A percentile compares a stretch with the other conserved stretches of the same genome.
Evolutionary conservation across 1,284 basidiomycete genomes (phyloP).

Genomic region (Pisolithus thermaeus): DNA sequence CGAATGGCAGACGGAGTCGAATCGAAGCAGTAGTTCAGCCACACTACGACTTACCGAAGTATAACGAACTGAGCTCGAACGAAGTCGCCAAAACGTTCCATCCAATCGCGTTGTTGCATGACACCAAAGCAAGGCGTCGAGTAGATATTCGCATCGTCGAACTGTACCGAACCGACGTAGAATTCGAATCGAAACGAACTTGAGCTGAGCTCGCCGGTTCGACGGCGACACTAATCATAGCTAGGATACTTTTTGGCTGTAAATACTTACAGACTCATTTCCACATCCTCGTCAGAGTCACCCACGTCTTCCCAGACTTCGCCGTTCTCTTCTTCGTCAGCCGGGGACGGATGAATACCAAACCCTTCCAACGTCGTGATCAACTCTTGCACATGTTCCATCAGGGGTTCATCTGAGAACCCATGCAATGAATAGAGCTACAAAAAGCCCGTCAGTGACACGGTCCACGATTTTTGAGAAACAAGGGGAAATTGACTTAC

Average conservation of each 20-base stretch:
- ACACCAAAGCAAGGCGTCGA: too few relatives aligned
- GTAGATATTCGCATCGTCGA: too few relatives aligned
- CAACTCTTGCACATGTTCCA: conserved; percentile 75
- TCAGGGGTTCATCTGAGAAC: conserved; percentile 74
- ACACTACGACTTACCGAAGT: too few relatives aligned
- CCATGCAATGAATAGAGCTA: conserved; percentile 71
- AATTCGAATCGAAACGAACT: too few relatives aligned
- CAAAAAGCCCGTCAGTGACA: conserved; percentile 2
- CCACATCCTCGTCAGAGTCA: conserved; percentile 49
- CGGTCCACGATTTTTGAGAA: not conserved
- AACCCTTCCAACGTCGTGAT: conserved; percentile 61
- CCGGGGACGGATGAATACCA: conserved; percentile 62
- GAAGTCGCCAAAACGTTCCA: too few relatives aligned
- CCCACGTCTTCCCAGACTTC: conserved; percentile 51
- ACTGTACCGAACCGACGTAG: too few relatives aligned
- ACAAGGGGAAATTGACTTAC: conserved; percentile 35
- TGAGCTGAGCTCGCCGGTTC: too few relatives aligned
- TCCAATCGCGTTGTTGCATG: too few relatives aligned
- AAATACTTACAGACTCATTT: conserved; percentile 37
- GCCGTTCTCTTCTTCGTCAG: conserved; percentile 49
- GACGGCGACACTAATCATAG: conserved; percentile 7
- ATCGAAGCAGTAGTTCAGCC: too few relatives aligned
- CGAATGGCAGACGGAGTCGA: too few relatives aligned
- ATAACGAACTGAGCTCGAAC: too few relatives aligned
- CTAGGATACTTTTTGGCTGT: conserved; percentile 10